Evolutionary conservation across 2,329 filamentous ascomycete genomes (phyloP).

Genomic region (Alternaria panax): DNA sequence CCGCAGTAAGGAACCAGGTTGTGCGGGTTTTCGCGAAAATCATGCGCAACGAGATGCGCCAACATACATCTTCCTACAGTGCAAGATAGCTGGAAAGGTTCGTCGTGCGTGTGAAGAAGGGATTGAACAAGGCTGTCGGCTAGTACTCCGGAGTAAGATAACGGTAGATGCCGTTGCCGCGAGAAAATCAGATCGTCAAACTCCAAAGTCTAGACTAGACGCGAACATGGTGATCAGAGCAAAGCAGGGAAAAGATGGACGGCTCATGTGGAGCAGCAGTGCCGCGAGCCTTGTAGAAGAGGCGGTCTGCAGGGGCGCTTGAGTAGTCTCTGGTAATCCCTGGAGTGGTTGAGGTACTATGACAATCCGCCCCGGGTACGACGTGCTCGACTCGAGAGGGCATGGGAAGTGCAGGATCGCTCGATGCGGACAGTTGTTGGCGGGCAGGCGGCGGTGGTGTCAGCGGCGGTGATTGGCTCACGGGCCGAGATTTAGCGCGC

Average conservation of each 20-base stretch:
- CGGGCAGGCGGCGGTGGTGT: neutral
- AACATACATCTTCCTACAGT: no score
- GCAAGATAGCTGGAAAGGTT: no score
- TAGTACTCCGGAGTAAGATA: neutral
- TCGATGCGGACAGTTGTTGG: slow-evolving; percentile 2
- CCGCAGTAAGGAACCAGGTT: no score
- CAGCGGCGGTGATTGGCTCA: neutral
- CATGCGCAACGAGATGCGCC: no score
- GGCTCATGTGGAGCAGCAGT: slow-evolving; percentile 1
- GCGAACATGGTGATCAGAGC: neutral
- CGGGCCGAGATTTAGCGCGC: neutral
- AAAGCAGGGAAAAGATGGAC: neutral
- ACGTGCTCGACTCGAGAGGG: neutral
- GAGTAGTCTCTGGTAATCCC: neutral
- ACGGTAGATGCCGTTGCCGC: neutral
- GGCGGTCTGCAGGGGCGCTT: slow-evolving; percentile 9
- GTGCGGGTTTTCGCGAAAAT: no score
- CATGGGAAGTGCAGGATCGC: neutral
- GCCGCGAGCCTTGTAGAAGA: slow-evolving; percentile 1
- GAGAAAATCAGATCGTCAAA: neutral
- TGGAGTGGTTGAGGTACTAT: slow-evolving; percentile 15
- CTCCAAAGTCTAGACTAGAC: neutral
- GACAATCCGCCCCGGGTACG: slow-evolving; percentile 3
- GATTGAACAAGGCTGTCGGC: neutral
- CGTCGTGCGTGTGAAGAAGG: neutral